phyloP scores from a whole-genome alignment of 805 yeast species.

The Candida tammaniensis region DNA sequence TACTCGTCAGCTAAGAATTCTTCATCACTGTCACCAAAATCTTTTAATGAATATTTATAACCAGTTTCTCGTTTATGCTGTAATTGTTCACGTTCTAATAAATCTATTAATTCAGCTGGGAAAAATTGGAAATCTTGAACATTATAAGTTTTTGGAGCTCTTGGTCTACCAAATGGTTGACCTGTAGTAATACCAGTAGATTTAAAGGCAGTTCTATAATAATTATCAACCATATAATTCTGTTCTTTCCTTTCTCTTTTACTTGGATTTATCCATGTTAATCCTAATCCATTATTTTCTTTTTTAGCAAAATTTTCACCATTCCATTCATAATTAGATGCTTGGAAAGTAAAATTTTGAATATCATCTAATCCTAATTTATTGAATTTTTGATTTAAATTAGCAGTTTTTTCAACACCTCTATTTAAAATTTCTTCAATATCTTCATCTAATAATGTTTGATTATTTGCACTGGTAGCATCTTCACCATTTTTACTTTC shows the following conservation, averaged over 20 bases:
- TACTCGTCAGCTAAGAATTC: slow-evolving; percentile 48
- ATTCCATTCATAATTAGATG: slow-evolving; percentile 95
- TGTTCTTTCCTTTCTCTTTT: slow-evolving; percentile 77
- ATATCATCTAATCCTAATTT: slow-evolving; percentile 89
- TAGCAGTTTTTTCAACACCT: slow-evolving; percentile 80
- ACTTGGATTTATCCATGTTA: slow-evolving; percentile 71
- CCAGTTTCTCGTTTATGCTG: slow-evolving; percentile 59
- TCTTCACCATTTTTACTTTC: slow-evolving; percentile 38
- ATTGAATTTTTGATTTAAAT: slow-evolving; percentile 76
- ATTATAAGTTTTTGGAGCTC: slow-evolving; percentile 62
- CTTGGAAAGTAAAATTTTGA: slow-evolving; percentile 85
- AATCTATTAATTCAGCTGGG: slow-evolving; percentile 48
- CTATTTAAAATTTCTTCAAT: slow-evolving; percentile 77
- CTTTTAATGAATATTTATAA: slow-evolving; percentile 56
- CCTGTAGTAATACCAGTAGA: slow-evolving; percentile 18
- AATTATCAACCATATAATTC: slow-evolving; percentile 72
- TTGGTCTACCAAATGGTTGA: slow-evolving; percentile 27
- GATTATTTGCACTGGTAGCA: slow-evolving; percentile 11
- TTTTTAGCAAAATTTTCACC: slow-evolving; percentile 78
- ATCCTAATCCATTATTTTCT: slow-evolving; percentile 34
- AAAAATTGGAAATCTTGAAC: slow-evolving; percentile 76
- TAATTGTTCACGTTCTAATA: slow-evolving; percentile 64
- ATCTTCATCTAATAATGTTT: slow-evolving; percentile 53
- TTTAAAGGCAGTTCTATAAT: slow-evolving; percentile 66
- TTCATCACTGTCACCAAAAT: slow-evolving; percentile 57